Conservation (phyloP, 768 basidiomycete species). For the Agrocybe praecox region DNA sequence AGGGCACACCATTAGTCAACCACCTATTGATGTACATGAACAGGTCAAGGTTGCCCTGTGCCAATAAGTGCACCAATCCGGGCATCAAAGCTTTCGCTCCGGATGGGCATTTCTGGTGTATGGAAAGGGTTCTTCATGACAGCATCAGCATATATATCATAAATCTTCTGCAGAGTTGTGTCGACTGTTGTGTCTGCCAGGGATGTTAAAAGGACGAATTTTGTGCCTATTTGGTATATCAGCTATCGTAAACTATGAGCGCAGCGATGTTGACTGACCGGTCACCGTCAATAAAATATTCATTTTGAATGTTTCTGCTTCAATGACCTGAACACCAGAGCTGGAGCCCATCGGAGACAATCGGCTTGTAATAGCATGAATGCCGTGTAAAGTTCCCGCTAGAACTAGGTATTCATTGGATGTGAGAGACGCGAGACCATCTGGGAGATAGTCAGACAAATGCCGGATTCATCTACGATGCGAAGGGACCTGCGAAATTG, state of each 20-base stretch:
- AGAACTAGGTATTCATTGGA: conserved; percentile 96
- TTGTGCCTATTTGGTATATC: conserved; percentile 65
- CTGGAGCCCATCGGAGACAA: conserved; percentile 81
- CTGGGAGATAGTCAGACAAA: conserved; percentile 42
- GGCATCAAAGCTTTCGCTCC: conserved; percentile 85
- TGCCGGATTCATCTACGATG: conserved; percentile 4
- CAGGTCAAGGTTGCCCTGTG: conserved; percentile 31
- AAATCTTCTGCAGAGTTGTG: conserved; percentile 77
- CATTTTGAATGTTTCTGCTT: conserved; percentile 95
- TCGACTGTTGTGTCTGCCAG: conserved; percentile 72
- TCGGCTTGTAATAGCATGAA: conserved; percentile 96
- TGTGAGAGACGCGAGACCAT: conserved; percentile 87
- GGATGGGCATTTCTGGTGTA: conserved; percentile 98
- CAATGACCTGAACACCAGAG: conserved; percentile 93
- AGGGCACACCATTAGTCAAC: too few relatives aligned
- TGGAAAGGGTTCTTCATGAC: conserved; percentile 99
- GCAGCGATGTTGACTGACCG: conserved; percentile 48
- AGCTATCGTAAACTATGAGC: not conserved
- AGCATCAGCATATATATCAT: conserved; percentile 91
- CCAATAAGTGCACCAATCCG: conserved; percentile 66
- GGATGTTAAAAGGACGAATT: conserved; percentile 92
- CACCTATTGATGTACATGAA: not conserved
- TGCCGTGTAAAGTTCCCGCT: conserved; percentile 95
- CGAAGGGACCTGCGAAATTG: conserved; percentile 77
- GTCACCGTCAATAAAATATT: conserved; percentile 88